These are phyloP conservation scores for Syzygium aqueum DNA, from an alignment of 345 rosid species.

Conservation along the genomic window DNA sequence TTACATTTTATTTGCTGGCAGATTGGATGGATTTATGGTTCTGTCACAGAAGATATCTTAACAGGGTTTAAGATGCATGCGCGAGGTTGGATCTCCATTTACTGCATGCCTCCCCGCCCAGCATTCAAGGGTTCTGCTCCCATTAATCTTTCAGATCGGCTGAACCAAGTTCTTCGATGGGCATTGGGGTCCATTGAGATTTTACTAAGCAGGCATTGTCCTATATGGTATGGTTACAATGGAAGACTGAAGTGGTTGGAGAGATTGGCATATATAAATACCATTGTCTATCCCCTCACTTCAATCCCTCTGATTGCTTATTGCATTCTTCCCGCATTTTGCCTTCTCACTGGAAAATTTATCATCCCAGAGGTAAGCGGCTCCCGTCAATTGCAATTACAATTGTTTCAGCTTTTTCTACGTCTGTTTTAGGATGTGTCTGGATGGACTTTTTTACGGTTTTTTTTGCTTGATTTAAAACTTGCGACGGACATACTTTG, in stretches of 20 bases:
- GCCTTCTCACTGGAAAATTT: conserved; percentile 17
- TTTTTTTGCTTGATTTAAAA: not conserved
- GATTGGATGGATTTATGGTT: conserved; percentile 25
- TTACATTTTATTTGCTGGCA: not conserved
- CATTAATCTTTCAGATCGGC: conserved; percentile 33
- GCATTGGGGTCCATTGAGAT: conserved; percentile 36
- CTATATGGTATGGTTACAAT: conserved; percentile 16
- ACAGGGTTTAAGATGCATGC: conserved; percentile 25
- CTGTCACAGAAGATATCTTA: conserved; percentile 18
- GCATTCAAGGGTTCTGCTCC: conserved; percentile 43
- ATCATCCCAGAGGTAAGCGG: conserved; percentile 10
- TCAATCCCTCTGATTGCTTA: conserved; percentile 16
- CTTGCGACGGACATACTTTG: not conserved
- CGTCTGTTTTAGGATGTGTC: not conserved
- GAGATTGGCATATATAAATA: conserved; percentile 17
- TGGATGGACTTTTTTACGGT: not conserved
- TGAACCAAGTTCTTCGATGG: conserved; percentile 39
- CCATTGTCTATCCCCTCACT: conserved; percentile 15
- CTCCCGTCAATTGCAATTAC: not conserved
- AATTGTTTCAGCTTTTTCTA: not conserved
- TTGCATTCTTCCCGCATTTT: conserved; percentile 14
- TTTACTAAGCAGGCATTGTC: conserved; percentile 23
- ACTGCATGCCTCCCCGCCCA: conserved; percentile 28
- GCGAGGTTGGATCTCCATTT: conserved; percentile 38
- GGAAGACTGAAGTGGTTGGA: conserved; percentile 24